phyloP scores from a whole-genome alignment of 495 filamentous ascomycete genomes.

The Bacidia rubella region DNA sequence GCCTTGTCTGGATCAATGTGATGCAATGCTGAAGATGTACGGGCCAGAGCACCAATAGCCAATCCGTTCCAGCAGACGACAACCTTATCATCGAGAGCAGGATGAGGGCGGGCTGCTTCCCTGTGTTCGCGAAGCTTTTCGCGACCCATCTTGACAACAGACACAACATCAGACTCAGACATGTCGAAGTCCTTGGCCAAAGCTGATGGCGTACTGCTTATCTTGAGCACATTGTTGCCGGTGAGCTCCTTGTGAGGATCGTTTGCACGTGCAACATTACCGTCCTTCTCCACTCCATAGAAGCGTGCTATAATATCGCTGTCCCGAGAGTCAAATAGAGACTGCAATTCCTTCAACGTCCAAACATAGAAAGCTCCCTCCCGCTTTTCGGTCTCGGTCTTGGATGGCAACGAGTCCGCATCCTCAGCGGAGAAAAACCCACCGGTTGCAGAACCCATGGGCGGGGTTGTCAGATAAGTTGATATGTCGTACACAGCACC shows the following conservation, averaged over 20 bases:
- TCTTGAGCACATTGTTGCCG: constrained; percentile 51
- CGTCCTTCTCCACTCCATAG: constrained; percentile 75
- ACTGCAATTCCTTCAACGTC: constrained; percentile 77
- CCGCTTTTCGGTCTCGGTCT: constrained; percentile 67
- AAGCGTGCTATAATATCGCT: constrained; percentile 66
- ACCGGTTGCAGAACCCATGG: constrained; percentile 51
- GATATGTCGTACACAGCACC: constrained; percentile 72
- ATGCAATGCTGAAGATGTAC: constrained; percentile 53
- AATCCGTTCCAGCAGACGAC: constrained; percentile 82
- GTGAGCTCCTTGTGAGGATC: constrained; percentile 92
- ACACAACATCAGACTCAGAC: constrained; percentile 35
- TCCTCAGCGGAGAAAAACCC: constrained; percentile 87
- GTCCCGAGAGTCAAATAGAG: constrained; percentile 57
- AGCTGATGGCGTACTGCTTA: constrained; percentile 45
- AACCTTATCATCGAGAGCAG: constrained; percentile 85
- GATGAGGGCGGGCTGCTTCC: constrained; percentile 60
- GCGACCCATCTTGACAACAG: constrained; percentile 52
- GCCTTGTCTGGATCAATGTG: constrained; percentile 45
- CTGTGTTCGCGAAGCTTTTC: constrained; percentile 60
- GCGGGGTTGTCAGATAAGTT: constrained; percentile 61
- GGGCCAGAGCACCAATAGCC: constrained; percentile 69
- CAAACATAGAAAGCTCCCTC: constrained; percentile 95
- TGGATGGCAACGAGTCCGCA: constrained; percentile 70
- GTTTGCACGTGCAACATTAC: constrained; percentile 72
- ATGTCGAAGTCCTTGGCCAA: constrained; percentile 71